Conservation (phyloP, 192 early-diverging fungal species). For the Backusella parvicylindrica region DNA sequence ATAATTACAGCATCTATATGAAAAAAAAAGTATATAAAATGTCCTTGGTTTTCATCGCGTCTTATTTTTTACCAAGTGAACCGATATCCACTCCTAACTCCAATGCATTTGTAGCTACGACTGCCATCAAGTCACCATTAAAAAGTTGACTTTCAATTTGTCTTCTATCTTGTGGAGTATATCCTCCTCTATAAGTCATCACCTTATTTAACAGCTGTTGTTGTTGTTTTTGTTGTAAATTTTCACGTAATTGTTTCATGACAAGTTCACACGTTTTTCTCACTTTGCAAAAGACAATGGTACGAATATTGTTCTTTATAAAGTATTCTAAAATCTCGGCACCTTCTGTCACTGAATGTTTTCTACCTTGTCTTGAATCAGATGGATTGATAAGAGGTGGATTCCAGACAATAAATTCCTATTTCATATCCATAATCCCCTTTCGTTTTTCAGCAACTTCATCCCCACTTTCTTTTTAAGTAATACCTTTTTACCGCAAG, state of each 20-base stretch:
- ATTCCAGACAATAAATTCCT: slow-evolving; percentile 46
- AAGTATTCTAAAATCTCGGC: slow-evolving; percentile 34
- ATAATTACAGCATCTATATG: slow-evolving; percentile 67
- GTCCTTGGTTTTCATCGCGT: not conserved
- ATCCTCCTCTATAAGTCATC: slow-evolving; percentile 78
- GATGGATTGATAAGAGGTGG: slow-evolving; percentile 25
- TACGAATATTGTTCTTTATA: slow-evolving; percentile 33
- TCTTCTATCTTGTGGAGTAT: slow-evolving; percentile 61
- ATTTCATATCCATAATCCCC: not conserved
- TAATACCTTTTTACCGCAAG: slow-evolving; percentile 32
- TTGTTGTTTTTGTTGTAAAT: slow-evolving; percentile 15
- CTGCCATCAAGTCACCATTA: slow-evolving; percentile 53
- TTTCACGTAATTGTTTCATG: slow-evolving; percentile 34
- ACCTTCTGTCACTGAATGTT: slow-evolving; percentile 25
- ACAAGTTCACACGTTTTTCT: slow-evolving; percentile 36
- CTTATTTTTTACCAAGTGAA: slow-evolving; percentile 27
- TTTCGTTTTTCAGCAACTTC: not conserved
- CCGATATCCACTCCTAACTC: slow-evolving; percentile 87
- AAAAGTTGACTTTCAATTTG: slow-evolving; percentile 70
- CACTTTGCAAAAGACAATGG: slow-evolving; percentile 56
- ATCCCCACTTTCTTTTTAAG: not conserved
- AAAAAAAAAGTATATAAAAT: not conserved
- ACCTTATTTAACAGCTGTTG: slow-evolving; percentile 29
- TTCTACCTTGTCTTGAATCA: slow-evolving; percentile 2
- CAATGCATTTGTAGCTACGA: slow-evolving; percentile 76